phyloP scores from a whole-genome alignment of 352 stramenopile genomes.

The Globisporangium acanthophoron region DNA sequence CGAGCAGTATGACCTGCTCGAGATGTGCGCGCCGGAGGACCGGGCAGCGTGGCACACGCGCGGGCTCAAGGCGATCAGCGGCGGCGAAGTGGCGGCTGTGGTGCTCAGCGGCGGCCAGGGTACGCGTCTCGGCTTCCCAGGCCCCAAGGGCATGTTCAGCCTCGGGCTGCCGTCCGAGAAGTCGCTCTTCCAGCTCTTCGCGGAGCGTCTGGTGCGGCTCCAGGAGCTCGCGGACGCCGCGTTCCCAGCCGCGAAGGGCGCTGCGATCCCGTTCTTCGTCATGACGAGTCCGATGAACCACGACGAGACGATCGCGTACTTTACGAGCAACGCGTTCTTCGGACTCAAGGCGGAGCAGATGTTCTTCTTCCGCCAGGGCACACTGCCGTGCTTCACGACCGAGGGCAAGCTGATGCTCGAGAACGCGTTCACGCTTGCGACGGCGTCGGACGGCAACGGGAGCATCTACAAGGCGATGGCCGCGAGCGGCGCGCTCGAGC shows the following conservation, averaged over 20 bases:
- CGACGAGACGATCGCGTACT: constrained; percentile 88
- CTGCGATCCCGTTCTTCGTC: constrained; percentile 88
- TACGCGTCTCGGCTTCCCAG: constrained; percentile 94
- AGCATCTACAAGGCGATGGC: constrained; percentile 93
- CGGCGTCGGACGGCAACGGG: constrained; percentile 97
- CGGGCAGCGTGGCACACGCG: constrained; percentile 37
- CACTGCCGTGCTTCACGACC: constrained; percentile 91
- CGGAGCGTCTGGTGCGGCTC: constrained; percentile 86
- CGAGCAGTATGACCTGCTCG: constrained; percentile 55
- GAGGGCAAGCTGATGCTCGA: constrained; percentile 97
- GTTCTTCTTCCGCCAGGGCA: constrained; percentile 96
- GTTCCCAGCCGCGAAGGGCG: constrained; percentile 10
- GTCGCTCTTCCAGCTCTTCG: constrained; percentile 93
- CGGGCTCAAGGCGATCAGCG: constrained; percentile 77
- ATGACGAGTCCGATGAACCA: constrained; percentile 98
- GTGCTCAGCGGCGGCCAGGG: constrained; percentile 94
- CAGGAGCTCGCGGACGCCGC: constrained; percentile 26
- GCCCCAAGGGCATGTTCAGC: constrained; percentile 95
- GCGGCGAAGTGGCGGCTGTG: constrained; percentile 91
- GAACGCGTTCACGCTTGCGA: constrained; percentile 67
- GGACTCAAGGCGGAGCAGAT: constrained; percentile 86
- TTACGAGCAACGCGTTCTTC: constrained; percentile 89
- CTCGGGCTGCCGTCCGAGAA: constrained; percentile 89
- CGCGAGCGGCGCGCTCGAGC: constrained; percentile 80
- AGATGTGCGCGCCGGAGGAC: constrained; percentile 33